Evolutionary conservation across 352 stramenopile genomes (phyloP), one percentile per base, ranked within the genome.

Genomic region (Phytophthora syringae): DNA sequence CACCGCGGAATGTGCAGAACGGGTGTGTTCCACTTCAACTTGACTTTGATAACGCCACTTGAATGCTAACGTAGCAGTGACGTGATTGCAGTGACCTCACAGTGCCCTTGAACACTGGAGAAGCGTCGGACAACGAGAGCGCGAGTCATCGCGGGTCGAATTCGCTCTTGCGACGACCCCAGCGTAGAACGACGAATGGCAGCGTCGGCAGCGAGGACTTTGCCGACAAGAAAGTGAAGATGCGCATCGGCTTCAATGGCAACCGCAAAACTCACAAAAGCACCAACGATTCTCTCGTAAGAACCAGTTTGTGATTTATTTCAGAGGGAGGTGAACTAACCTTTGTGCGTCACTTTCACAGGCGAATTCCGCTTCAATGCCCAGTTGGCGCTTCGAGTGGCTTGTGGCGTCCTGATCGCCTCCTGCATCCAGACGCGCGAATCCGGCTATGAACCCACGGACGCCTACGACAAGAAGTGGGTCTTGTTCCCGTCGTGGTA

Each of bases 401-500:
- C 76, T 21, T 54, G 55, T 30, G 76, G 76, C 18, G 76, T 84
- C 2, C 28, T 82, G 22, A 54, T 84, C 13, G 73, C 76, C 12
- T 80, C 76, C 16, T 52, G 63, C 12, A 69, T 84, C 36, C 73
- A 82, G 50, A 82, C 72, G 11, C 76, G 76, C 10, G 69, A 67
- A 24, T 75, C 52, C 10, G 59, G 76, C 27, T 67, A 75, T n/a
- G 63, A 73, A 52, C 45, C 59, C 0, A 44, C 56, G 0, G 32
- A 66, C 36, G 15, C 59, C 22, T 52, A 67, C 3, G 53, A 32
- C 30, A 81, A 84, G 36, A 67, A 75, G n/a, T 84, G 76, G 76
- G 59, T 66, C 6, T 43, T 84, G 25, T 84, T 84, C 16, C 76
- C 76, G 20, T 67, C 72, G 18, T 84, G 76, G 76, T 84, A 84